Base-by-base conservation (phyloP, 495 filamentous ascomycete species). In the Saxophila tyrrhenica region DNA sequence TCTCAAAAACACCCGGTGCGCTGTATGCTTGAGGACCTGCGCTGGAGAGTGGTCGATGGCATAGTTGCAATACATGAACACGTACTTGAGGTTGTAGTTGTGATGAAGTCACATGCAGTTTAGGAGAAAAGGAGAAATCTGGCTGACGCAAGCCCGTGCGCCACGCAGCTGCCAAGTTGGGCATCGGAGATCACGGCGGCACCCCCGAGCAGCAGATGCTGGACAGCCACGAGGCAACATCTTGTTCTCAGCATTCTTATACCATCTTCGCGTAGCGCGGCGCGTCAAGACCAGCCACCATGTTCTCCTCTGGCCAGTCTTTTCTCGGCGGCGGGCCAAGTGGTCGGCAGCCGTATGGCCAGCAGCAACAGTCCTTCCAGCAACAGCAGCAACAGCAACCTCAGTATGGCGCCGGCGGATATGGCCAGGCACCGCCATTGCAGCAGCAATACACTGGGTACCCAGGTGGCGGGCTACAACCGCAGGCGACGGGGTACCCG, bases 281-380 rank as follows among this genome's bases (percentile, higher is more conserved):
- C 44, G 29, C 32, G 29, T 51, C 13, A 42, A 17, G 41, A 22
- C 17, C 29, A 16, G n/a, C 50, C 65, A 54, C 67, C 72, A 95
- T 95, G 89, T 95, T 83, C 73, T 90, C 88, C 42, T 85, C 83
- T 63, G 86, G 87, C 55, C 88, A 82, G 73, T 82, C 86, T 48
- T 94, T 81, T 66, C 74, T 91, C 56, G 86, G 87, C 64, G 82
- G 82, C 69, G 80, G 75, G 68, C 84, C 81, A 67, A 82, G 71
- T 71, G 73, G 83, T 52, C 77, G 79, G 49, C 79, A 74, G 60
- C 81, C 80, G 69, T 81, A 79, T 74, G 74, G 74, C 25, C 82
- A 80, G 35, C 81, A 78, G 58, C n/a, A n/a, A n/a, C 71, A 66
- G 51, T 57, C 64, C 13, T 38, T 9, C 21, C 49, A 53, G 41